phyloP scores from a whole-genome alignment of 345 rosid genomes.

The Erysimum cheiranthoides region DNA sequence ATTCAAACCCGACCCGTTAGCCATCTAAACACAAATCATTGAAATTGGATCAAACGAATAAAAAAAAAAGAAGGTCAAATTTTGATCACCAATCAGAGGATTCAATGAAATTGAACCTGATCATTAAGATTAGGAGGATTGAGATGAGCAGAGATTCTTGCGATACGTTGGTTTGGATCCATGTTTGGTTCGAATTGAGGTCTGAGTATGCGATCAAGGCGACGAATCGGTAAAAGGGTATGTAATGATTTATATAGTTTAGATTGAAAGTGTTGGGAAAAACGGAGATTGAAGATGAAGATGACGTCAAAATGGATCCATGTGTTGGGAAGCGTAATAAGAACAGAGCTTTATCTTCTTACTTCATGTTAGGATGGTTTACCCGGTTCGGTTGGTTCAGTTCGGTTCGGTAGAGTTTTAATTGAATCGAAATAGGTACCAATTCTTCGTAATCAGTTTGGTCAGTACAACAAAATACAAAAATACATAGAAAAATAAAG shows the following conservation, averaged over 20 bases:
- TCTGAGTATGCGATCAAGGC: neutral
- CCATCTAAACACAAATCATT: conserved; percentile 46
- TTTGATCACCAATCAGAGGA: neutral
- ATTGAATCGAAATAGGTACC: no score
- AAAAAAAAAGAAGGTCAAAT: neutral
- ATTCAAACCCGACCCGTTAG: conserved; percentile 52
- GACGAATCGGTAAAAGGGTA: neutral
- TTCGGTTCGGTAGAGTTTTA: no score
- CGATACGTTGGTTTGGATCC: conserved; percentile 69
- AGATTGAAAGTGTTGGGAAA: neutral
- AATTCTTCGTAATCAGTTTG: no score
- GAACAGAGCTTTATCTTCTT: conserved; percentile 21
- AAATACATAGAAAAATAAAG: no score
- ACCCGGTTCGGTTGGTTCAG: no score
- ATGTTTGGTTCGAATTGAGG: conserved; percentile 42
- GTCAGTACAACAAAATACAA: no score
- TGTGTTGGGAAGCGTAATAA: conserved; percentile 42
- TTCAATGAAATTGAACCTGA: conserved; percentile 19
- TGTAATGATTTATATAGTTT: neutral
- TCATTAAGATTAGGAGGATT: conserved; percentile 63
- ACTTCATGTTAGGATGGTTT: no score
- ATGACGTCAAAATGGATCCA: conserved; percentile 28
- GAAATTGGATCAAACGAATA: neutral
- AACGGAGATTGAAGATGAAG: neutral
- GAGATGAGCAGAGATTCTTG: conserved; percentile 80